Evolutionary conservation across 768 basidiomycete species (phyloP).

Genomic region (Ramaria sp.): DNA sequence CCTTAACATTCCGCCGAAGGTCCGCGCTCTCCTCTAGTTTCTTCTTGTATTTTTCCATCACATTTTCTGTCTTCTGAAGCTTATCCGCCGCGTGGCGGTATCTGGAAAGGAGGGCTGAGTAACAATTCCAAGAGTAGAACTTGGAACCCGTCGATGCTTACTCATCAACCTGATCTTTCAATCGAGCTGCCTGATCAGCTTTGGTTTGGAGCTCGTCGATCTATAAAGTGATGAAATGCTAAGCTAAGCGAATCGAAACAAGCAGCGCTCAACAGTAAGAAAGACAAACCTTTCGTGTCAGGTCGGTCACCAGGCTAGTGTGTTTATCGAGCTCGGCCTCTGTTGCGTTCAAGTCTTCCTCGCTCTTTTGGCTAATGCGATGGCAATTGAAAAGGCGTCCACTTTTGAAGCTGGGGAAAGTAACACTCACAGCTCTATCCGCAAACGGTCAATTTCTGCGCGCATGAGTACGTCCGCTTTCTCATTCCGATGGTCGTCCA

Average conservation of each 20-base stretch:
- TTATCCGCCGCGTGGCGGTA: constrained; percentile 89
- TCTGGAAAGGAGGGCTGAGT: constrained; percentile 27
- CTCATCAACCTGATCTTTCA: constrained; percentile 96
- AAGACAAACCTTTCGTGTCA: constrained; percentile 48
- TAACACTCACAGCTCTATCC: constrained; percentile 69
- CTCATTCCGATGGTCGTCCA: constrained; percentile 50
- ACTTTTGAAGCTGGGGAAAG: background rate
- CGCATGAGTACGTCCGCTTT: constrained; percentile 71
- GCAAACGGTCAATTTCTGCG: constrained; percentile 72
- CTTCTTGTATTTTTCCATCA: constrained; percentile 98
- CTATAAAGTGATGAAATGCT: constrained; percentile 12
- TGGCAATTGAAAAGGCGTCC: background rate
- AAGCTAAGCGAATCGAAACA: background rate
- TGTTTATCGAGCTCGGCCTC: constrained; percentile 83
- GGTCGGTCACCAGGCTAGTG: constrained; percentile 51
- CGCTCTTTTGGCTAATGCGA: constrained; percentile 74
- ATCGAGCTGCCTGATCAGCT: constrained; percentile 65
- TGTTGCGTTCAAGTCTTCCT: constrained; percentile 76
- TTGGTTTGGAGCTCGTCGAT: constrained; percentile 69
- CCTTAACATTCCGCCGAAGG: constrained; percentile 26
- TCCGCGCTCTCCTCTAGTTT: constrained; percentile 94
- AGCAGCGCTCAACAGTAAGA: background rate
- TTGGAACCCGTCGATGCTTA: constrained; percentile 26
- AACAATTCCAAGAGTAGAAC: background rate
- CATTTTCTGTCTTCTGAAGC: constrained; percentile 89